These are phyloP conservation scores for Calonectria pseudoturangicola DNA, from an alignment of 2,329 filamentous ascomycete genomes.

Conservation along the genomic window DNA sequence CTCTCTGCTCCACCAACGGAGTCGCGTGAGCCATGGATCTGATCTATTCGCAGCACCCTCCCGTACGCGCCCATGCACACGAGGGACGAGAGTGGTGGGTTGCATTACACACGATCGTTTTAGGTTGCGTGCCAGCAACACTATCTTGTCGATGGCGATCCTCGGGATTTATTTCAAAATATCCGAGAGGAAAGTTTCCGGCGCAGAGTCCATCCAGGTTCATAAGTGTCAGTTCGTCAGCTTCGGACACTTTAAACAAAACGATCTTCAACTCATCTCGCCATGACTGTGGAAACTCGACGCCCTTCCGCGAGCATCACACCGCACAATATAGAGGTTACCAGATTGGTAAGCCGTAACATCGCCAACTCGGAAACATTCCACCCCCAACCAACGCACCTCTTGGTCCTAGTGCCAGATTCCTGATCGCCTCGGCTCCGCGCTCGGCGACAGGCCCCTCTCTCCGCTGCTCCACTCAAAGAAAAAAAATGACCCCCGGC, in stretches of 20 bases:
- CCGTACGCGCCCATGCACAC: neutral
- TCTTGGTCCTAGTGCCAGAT: constrained; percentile 36
- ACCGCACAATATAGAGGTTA: neutral
- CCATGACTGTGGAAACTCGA: neutral
- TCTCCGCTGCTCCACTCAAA: constrained; percentile 27
- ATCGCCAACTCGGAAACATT: constrained; percentile 35
- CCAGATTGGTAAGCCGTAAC: constrained; percentile 24
- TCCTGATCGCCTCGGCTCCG: constrained; percentile 43
- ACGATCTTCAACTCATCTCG: neutral
- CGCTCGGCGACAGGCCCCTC: constrained; percentile 42
- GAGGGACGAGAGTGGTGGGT: neutral
- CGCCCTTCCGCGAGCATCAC: neutral
- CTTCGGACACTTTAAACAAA: neutral
- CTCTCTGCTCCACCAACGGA: neutral
- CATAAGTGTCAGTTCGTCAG: neutral
- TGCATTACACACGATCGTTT: neutral
- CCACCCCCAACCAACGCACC: neutral
- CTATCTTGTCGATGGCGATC: neutral
- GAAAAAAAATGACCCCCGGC: constrained; percentile 22
- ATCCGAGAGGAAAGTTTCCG: neutral
- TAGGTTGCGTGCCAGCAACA: neutral
- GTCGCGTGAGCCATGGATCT: constrained; percentile 5
- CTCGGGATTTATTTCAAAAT: neutral
- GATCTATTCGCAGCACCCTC: neutral
- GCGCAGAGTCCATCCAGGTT: constrained; percentile 3